Evolutionary conservation across 129 eudicot genomes (phyloP).

Genomic region (Artemisia tridentata): DNA sequence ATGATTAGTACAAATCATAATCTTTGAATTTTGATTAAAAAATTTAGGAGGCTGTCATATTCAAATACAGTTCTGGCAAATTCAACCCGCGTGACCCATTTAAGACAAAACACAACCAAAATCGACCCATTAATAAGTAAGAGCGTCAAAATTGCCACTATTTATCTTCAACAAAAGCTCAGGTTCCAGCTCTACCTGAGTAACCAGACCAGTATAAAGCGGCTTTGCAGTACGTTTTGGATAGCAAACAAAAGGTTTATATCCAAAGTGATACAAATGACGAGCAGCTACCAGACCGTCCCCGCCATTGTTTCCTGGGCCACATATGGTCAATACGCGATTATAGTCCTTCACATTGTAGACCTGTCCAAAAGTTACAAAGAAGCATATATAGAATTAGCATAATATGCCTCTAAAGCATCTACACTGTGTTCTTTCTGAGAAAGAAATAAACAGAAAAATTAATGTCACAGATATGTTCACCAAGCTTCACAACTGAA

Average conservation of each 20-base stretch:
- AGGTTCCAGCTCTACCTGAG: slow-evolving; percentile 63
- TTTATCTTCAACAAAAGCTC: slow-evolving; percentile 5
- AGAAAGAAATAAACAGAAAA: background rate
- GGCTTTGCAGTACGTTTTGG: slow-evolving; percentile 89
- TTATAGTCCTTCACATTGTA: slow-evolving; percentile 58
- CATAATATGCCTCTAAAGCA: background rate
- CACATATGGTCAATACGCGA: slow-evolving; percentile 85
- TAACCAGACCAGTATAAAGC: slow-evolving; percentile 80
- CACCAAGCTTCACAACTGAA: slow-evolving; percentile 18
- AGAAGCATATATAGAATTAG: slow-evolving; percentile 14
- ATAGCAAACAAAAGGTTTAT: slow-evolving; percentile 75
- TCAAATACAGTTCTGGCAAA: background rate
- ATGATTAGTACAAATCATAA: background rate
- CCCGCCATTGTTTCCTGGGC: slow-evolving; percentile 99
- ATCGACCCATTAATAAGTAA: background rate
- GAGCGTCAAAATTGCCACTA: background rate
- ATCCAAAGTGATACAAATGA: slow-evolving; percentile 93
- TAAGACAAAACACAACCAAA: background rate
- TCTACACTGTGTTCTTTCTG: background rate
- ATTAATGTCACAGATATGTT: slow-evolving; percentile 7
- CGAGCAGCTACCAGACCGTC: slow-evolving; percentile 99
- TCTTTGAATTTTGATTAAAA: background rate
- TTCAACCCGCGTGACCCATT: background rate
- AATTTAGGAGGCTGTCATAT: background rate
- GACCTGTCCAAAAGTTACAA: slow-evolving; percentile 46